Evolutionary conservation across 2,329 filamentous ascomycete genomes (phyloP).

Genomic region (Chaetomium globosum): DNA sequence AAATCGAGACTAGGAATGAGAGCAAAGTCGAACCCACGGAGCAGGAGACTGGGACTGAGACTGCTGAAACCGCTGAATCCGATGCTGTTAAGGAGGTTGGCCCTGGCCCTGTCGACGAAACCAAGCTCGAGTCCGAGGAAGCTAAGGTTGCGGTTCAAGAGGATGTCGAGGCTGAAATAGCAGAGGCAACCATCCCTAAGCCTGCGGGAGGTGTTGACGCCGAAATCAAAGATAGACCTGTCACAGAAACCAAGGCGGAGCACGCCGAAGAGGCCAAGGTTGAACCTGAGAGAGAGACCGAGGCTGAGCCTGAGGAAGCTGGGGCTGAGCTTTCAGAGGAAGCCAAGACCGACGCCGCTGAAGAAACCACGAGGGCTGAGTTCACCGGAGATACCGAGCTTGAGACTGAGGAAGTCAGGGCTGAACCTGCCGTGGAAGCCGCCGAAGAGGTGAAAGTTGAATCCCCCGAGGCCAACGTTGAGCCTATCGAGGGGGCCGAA

Average conservation of each 20-base stretch:
- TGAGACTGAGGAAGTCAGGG: conserved; percentile 15
- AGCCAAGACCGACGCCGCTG: conserved; percentile 10
- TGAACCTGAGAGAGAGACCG: conserved; percentile 6
- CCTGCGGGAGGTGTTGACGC: conserved; percentile 3
- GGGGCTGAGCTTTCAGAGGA: not conserved
- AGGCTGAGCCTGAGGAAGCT: not conserved
- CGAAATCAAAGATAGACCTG: conserved; percentile 4
- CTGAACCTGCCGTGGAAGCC: not conserved
- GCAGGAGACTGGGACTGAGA: not conserved
- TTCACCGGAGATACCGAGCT: not conserved
- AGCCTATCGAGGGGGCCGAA: conserved; percentile 18
- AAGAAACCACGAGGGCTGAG: not conserved
- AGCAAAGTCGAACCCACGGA: not conserved
- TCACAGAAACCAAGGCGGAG: conserved; percentile 21
- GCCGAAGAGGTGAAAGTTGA: conserved; percentile 23
- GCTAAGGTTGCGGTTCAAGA: not conserved
- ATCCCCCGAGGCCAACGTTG: conserved; percentile 6
- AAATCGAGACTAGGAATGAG: not conserved
- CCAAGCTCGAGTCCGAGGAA: conserved; percentile 3
- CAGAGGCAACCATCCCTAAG: conserved; percentile 10
- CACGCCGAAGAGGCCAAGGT: conserved; percentile 2
- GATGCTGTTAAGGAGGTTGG: not conserved
- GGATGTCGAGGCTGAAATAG: not conserved
- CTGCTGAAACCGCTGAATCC: not conserved
- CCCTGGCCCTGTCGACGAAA: not conserved